phyloP scores from a whole-genome alignment of 208 protist genomes.

The Trypanosomatidae sp. region DNA sequence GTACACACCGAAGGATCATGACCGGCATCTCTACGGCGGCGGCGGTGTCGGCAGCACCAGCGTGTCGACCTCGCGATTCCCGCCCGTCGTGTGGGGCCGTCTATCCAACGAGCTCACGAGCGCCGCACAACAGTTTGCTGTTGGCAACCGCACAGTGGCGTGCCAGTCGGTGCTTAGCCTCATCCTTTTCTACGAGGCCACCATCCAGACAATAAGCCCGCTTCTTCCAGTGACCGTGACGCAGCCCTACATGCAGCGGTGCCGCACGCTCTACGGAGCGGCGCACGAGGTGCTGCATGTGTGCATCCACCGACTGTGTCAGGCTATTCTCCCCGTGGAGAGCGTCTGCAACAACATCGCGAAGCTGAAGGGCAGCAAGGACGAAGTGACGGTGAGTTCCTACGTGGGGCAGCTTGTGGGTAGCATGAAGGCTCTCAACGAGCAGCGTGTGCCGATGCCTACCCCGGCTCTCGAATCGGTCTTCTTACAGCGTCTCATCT shows the following conservation, averaged over 20 bases:
- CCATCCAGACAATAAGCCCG: constrained; percentile 49
- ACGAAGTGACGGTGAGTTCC: constrained; percentile 58
- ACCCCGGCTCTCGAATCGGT: constrained; percentile 63
- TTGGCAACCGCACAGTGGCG: constrained; percentile 61
- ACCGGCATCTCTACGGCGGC: constrained; percentile 4
- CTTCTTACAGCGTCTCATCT: constrained; percentile 69
- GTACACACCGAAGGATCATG: constrained; percentile 23
- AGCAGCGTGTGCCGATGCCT: constrained; percentile 52
- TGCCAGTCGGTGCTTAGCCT: constrained; percentile 60
- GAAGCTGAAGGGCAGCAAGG: constrained; percentile 52
- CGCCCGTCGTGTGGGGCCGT: constrained; percentile 64
- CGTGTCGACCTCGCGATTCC: constrained; percentile 37
- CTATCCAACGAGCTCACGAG: constrained; percentile 55
- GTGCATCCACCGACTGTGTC: constrained; percentile 73
- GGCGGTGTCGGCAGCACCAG: constrained; percentile 1
- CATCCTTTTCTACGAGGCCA: constrained; percentile 60
- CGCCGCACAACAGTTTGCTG: constrained; percentile 58
- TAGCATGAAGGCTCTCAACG: constrained; percentile 49
- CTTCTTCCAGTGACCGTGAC: constrained; percentile 48
- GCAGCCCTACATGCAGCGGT: constrained; percentile 43
- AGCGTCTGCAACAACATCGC: constrained; percentile 48
- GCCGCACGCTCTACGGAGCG: constrained; percentile 39
- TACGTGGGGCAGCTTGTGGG: constrained; percentile 65
- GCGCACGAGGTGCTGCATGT: constrained; percentile 78
- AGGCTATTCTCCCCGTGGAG: constrained; percentile 74